A percentile compares a stretch with the other conserved stretches of the same genome.
Conservation (phyloP, 1,284 basidiomycete species). For the Xerocomus cyaneibrunnescens region DNA sequence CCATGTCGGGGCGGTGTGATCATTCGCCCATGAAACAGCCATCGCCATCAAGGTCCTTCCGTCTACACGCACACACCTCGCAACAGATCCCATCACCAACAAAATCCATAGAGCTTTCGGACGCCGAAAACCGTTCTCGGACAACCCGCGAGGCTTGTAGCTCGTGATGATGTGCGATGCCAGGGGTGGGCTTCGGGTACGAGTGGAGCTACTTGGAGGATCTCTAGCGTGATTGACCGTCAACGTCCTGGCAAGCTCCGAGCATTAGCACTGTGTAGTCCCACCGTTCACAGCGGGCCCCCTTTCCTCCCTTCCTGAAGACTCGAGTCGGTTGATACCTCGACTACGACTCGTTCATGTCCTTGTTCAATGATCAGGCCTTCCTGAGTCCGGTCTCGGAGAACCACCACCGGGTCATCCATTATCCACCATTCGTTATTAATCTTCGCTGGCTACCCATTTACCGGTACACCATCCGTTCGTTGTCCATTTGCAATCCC, state of each 20-base stretch:
- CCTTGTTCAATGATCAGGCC: too few relatives aligned
- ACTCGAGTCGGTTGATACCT: too few relatives aligned
- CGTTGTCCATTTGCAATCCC: slow-evolving; percentile 8
- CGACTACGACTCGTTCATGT: too few relatives aligned
- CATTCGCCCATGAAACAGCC: too few relatives aligned
- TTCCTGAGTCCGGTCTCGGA: too few relatives aligned
- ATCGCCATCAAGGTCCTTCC: not conserved
- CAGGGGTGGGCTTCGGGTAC: not conserved
- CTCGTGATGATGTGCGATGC: not conserved
- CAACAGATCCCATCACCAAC: not conserved
- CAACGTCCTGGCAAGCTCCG: not conserved
- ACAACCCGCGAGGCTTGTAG: not conserved
- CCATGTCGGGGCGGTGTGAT: too few relatives aligned
- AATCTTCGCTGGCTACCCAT: not conserved
- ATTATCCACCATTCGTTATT: not conserved
- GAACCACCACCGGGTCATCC: not conserved
- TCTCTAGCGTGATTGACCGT: not conserved
- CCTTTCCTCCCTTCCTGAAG: too few relatives aligned
- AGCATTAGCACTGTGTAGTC: not conserved
- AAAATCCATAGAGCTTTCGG: not conserved
- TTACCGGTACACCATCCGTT: not conserved
- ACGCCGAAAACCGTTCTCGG: not conserved
- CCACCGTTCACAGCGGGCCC: too few relatives aligned
- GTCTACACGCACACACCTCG: not conserved
- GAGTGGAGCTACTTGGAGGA: not conserved